Evolutionary conservation across 1,284 basidiomycete genomes (phyloP), one percentile per base, ranked within the genome.

Genomic region (Paramarasmius palmivorus): DNA sequence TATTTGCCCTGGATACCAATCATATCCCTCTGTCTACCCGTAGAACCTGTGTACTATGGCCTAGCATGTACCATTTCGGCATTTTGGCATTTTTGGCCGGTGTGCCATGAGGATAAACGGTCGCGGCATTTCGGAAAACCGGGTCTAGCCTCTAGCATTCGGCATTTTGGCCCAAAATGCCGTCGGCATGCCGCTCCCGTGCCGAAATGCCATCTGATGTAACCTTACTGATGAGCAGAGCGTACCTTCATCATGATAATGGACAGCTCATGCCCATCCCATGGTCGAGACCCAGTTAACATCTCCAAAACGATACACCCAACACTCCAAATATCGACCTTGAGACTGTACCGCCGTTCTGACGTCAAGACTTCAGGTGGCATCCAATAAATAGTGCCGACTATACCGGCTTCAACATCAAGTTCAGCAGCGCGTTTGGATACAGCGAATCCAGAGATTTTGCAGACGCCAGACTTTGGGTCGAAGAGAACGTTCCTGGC

Each of bases 251-350:
- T 38, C 67, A 75, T 71, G 8, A 76, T 73, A 26, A 69, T 53
- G 20, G 71, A 50, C 1, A 68, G 48, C 49, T 69, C 67, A 51
- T 73, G 63, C 22, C 72, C 68, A 29, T 52, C 61, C 90, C 90
- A 93, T 2, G 89, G 89, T 49, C 86, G 68, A 40, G 79, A 66
- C 0, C 86, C 89, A 1, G 84, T 82, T 75, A 86, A 87, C 90
- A 92, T 92, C 66, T 93, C 90, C 39, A 90, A 68, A 2, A 88
- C 81, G n/a, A 92, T 79, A 66, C 90, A 93, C 0, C 90, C 90
- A 9, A 90, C 68, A 57, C 82, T 84, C 90, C 90, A 92, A 44
- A 93, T 90, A 67, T 93, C 90, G 17, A 74, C 69, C 57, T 92
- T 92, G 42, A 81, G 81, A 55, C 80, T 81, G 64, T 92, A 92